phyloP scores from a whole-genome alignment of 768 basidiomycete species.

The Galerina sulciceps region DNA sequence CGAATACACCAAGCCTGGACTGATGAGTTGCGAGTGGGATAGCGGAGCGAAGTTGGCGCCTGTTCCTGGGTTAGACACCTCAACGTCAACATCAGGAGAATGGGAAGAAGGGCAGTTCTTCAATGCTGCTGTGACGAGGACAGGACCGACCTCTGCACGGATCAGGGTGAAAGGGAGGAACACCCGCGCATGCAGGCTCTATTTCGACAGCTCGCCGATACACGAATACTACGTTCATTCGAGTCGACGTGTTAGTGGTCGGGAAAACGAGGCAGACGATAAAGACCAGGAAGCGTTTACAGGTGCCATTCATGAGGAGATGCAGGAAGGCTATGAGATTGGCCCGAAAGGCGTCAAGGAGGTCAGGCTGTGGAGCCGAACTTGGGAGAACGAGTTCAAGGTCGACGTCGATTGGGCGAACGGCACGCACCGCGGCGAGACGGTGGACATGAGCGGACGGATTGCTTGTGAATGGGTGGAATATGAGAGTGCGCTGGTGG shows the following conservation, averaged over 20 bases:
- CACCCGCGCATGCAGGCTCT: constrained; percentile 65
- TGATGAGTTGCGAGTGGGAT: constrained; percentile 32
- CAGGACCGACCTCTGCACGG: constrained; percentile 46
- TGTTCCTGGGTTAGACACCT: constrained; percentile 17
- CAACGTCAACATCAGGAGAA: not conserved
- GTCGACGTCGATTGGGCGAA: constrained; percentile 55
- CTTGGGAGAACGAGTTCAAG: constrained; percentile 56
- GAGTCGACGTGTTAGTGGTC: not conserved
- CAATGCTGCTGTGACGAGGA: constrained; percentile 41
- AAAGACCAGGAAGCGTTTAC: not conserved
- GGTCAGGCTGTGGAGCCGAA: constrained; percentile 63
- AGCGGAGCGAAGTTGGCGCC: constrained; percentile 26
- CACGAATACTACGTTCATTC: constrained; percentile 39
- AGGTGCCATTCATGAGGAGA: constrained; percentile 9
- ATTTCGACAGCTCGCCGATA: constrained; percentile 51
- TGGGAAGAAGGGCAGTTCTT: constrained; percentile 31
- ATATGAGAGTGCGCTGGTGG: constrained; percentile 59
- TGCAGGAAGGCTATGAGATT: constrained; percentile 48
- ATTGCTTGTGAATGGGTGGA: constrained; percentile 74
- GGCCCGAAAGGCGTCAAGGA: constrained; percentile 32
- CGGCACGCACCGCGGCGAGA: not conserved
- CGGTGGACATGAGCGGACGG: constrained; percentile 37
- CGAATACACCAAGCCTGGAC: constrained; percentile 19
- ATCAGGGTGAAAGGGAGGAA: constrained; percentile 59
- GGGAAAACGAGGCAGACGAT: not conserved